Evolutionary conservation across 2,329 filamentous ascomycete species (phyloP), one percentile per base, ranked within the genome.

Genomic region (Sclerotinia subarctica): DNA sequence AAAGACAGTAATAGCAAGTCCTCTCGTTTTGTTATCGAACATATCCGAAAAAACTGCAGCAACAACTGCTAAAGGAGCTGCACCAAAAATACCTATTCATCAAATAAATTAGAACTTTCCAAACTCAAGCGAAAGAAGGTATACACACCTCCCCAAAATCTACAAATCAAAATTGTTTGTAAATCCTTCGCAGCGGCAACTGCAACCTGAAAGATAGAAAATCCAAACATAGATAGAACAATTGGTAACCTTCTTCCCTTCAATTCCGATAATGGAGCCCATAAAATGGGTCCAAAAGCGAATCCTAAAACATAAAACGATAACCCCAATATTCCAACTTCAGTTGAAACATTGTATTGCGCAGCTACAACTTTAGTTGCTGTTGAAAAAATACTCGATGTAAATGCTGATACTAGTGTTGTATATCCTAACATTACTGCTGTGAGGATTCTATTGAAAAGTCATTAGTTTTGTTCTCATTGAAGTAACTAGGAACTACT

Each of bases 21-120:
- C 85, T 72, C 88, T 82, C 56, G 84, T 85, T 70, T 82, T 81
- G 78, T 89, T 88, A 78, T 87, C 85, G 73, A 89, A 89, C 85
- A 91, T 88, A 78, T 92, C 90, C 29, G 86, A 87, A 78, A 91
- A 91, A 65, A 91, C 86, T 69, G 88, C 89, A 4, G 87, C 89
- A 65, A 90, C 89, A 75, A 91, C 83, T 72, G 91, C 85, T 53
- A 92, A 79, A 2, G 88, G 86, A 69, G 86, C 89, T 64, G 88
- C 89, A 38, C 89, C 90, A 71, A 90, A 90, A 67, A 90, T 90
- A 35, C 74, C 74, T 76, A 70, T 21, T 15, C 17, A 70, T 47
- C 26, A 26, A 26, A 42, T 60, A 46, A 29, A 42, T 70, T 63
- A 70, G 62, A 38, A 15, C 59, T n/a, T 17, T 3, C 15, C 15